phyloP scores from a whole-genome alignment of 2,329 filamentous ascomycete genomes.

The Lecanicillium sp. region DNA sequence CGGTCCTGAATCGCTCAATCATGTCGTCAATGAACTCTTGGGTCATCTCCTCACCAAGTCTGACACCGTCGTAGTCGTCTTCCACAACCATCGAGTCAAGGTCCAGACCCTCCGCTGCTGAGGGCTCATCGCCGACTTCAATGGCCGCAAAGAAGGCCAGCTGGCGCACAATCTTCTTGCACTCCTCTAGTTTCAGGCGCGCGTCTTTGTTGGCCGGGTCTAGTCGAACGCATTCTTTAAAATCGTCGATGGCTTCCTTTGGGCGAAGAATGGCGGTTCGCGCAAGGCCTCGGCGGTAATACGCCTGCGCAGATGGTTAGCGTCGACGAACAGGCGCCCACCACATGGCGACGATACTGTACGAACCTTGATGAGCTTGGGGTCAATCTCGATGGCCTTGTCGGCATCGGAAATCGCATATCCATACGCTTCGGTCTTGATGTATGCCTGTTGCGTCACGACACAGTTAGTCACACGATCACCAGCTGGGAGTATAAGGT shows the following conservation, averaged over 20 bases:
- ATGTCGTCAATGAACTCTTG: slow-evolving; percentile 96
- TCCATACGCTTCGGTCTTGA: slow-evolving; percentile 92
- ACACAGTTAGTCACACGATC: slow-evolving; percentile 40
- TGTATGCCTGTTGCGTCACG: slow-evolving; percentile 60
- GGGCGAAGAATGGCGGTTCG: slow-evolving; percentile 86
- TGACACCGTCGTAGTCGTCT: slow-evolving; percentile 74
- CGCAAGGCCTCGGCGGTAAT: slow-evolving; percentile 87
- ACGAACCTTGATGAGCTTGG: slow-evolving; percentile 77
- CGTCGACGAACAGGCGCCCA: slow-evolving; percentile 6
- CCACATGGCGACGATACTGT: background rate
- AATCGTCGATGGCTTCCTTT: slow-evolving; percentile 83
- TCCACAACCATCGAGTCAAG: slow-evolving; percentile 80
- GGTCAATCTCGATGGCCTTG: slow-evolving; percentile 84
- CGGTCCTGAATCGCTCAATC: slow-evolving; percentile 90
- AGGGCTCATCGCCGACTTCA: slow-evolving; percentile 85
- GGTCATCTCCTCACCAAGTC: slow-evolving; percentile 77
- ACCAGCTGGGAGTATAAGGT: slow-evolving; percentile 3
- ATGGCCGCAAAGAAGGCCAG: slow-evolving; percentile 92
- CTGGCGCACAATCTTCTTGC: slow-evolving; percentile 88
- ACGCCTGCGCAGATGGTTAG: slow-evolving; percentile 52
- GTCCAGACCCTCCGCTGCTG: slow-evolving; percentile 84
- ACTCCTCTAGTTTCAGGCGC: slow-evolving; percentile 83
- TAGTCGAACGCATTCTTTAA: slow-evolving; percentile 81
- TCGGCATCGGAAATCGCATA: slow-evolving; percentile 87
- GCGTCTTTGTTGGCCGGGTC: slow-evolving; percentile 86